phyloP scores from a whole-genome alignment of 2,329 filamentous ascomycete species.

The Elsinoe batatas region DNA sequence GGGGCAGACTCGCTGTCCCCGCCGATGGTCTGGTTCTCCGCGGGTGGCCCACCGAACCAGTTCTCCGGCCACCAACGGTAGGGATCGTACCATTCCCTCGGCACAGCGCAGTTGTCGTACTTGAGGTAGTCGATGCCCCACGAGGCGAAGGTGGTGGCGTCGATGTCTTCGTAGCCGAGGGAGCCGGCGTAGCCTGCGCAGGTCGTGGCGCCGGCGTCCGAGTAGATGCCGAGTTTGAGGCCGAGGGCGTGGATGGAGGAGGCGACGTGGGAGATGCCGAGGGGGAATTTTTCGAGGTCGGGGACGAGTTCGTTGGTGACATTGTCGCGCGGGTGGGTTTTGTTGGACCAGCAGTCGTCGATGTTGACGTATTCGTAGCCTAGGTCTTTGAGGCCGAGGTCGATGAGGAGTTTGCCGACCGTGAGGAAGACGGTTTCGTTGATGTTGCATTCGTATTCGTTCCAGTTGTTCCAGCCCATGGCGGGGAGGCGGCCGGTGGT shows the following conservation, averaged over 20 bases:
- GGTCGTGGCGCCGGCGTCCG: conserved; percentile 40
- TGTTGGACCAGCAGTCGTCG: conserved; percentile 1
- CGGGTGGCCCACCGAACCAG: not conserved
- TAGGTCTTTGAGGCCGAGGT: not conserved
- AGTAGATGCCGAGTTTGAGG: conserved; percentile 55
- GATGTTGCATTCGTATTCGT: not conserved
- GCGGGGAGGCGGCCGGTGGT: not conserved
- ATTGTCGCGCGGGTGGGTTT: not conserved
- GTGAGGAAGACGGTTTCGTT: not conserved
- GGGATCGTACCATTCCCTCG: not conserved
- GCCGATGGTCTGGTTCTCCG: not conserved
- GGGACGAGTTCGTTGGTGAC: not conserved
- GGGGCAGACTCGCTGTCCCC: not conserved
- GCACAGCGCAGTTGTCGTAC: conserved; percentile 46
- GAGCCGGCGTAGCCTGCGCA: conserved; percentile 44
- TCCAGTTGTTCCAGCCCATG: not conserved
- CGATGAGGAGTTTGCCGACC: not conserved
- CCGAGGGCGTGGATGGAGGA: conserved; percentile 29
- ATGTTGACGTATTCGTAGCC: not conserved
- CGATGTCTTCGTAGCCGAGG: conserved; percentile 46
- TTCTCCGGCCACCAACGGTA: not conserved
- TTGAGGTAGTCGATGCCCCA: conserved; percentile 54
- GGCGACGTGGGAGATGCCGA: not conserved
- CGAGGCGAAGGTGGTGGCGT: conserved; percentile 47
- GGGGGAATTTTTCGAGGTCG: not conserved